phyloP scores from a whole-genome alignment of 2,329 filamentous ascomycete species.

The Trichothecium roseum region DNA sequence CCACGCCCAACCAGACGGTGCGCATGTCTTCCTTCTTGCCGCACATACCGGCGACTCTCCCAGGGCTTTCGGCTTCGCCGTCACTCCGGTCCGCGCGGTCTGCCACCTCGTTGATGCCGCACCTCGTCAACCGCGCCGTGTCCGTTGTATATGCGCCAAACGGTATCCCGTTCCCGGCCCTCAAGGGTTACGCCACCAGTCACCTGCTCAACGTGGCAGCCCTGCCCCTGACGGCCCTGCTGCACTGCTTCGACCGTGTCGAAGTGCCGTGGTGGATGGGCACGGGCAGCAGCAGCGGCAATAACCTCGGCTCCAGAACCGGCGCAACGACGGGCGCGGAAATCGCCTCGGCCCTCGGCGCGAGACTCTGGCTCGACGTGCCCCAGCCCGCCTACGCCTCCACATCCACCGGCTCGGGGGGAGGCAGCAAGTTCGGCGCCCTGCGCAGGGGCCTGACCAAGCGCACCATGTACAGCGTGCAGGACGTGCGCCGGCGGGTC shows the following conservation, averaged over 20 bases:
- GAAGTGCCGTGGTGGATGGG: constrained; percentile 52
- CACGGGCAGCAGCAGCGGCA: constrained; percentile 47
- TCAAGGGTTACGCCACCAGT: constrained; percentile 44
- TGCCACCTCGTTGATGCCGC: constrained; percentile 19
- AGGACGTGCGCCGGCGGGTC: constrained; percentile 32
- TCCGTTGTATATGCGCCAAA: constrained; percentile 57
- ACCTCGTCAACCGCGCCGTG: constrained; percentile 32
- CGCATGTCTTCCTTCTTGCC: constrained; percentile 4
- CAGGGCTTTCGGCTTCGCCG: constrained; percentile 26
- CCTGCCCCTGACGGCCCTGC: constrained; percentile 50
- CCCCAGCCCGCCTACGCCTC: constrained; percentile 55
- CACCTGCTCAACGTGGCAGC: constrained; percentile 47
- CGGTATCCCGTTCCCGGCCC: constrained; percentile 42
- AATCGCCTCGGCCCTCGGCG: constrained; percentile 41
- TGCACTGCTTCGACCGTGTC: constrained; percentile 54
- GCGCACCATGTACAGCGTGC: constrained; percentile 19
- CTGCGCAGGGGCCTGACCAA: constrained; percentile 29
- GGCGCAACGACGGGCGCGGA: constrained; percentile 47
- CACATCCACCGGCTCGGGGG: constrained; percentile 38
- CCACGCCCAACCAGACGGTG: constrained; percentile 4
- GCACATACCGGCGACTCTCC: constrained; percentile 7
- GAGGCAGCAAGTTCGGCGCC: constrained; percentile 32
- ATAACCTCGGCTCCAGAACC: too few relatives aligned
- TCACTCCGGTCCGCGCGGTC: constrained; percentile 25
- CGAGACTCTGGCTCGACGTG: constrained; percentile 48